phyloP scores from a whole-genome alignment of 192 early-diverging fungal species.

The Spizellomyces sp. region DNA sequence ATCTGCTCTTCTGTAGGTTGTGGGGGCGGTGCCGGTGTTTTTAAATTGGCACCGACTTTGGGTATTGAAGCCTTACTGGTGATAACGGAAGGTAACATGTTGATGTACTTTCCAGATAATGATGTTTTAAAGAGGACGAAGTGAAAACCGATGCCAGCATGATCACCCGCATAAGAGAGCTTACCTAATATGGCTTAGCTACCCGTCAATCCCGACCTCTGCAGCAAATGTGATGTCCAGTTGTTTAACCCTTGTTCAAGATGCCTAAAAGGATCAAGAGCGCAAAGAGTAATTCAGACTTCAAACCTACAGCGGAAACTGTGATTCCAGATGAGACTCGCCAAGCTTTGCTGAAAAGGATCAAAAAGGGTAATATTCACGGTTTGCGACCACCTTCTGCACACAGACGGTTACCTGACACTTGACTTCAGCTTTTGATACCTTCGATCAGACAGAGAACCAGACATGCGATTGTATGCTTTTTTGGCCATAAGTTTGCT shows the following conservation, averaged over 20 bases:
- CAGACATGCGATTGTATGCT: slow-evolving; percentile 41
- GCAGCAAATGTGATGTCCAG: too few species aligned
- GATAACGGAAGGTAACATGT: too few species aligned
- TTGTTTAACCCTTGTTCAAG: neutral
- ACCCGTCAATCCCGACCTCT: too few species aligned
- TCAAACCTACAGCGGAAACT: slow-evolving; percentile 7
- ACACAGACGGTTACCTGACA: neutral
- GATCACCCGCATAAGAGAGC: too few species aligned
- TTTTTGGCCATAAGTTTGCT: too few species aligned
- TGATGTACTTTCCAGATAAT: too few species aligned
- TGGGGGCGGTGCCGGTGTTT: slow-evolving; percentile 5
- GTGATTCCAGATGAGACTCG: slow-evolving; percentile 22
- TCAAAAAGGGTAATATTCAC: slow-evolving; percentile 24
- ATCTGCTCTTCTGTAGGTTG: slow-evolving; percentile 29
- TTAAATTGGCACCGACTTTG: too few species aligned
- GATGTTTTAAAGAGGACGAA: too few species aligned
- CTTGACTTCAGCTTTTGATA: slow-evolving; percentile 42
- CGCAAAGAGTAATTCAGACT: neutral
- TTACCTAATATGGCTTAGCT: too few species aligned
- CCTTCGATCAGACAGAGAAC: slow-evolving; percentile 54
- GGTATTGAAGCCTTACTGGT: too few species aligned
- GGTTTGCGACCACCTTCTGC: neutral
- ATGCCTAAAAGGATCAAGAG: slow-evolving; percentile 21
- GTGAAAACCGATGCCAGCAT: too few species aligned
- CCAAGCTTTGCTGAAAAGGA: slow-evolving; percentile 20